Evolutionary conservation across 352 stramenopile genomes (phyloP).

Genomic region (Globisporangium nagaii): DNA sequence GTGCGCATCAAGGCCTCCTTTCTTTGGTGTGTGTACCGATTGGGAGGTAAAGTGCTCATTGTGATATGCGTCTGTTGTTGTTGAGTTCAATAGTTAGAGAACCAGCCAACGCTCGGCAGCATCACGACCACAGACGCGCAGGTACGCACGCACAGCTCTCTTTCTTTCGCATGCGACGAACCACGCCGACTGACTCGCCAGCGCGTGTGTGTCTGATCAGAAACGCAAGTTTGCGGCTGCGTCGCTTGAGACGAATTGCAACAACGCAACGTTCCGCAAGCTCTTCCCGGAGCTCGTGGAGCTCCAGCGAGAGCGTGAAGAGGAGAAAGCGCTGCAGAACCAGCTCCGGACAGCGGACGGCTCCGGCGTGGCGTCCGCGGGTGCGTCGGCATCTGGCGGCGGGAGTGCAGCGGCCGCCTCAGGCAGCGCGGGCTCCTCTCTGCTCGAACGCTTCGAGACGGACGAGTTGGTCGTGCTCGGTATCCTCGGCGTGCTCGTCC

Average conservation of each 20-base stretch:
- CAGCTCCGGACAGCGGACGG: constrained; percentile 14
- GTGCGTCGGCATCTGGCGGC: neutral
- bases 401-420: neutral
- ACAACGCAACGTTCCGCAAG: constrained; percentile 73
- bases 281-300: constrained; percentile 88
- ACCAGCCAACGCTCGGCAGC: constrained; percentile 83
- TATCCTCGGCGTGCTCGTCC: constrained; percentile 10
- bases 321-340: constrained; percentile 33
- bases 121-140: constrained; percentile 81
- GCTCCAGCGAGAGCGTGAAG: constrained; percentile 52
- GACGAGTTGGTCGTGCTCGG: constrained; percentile 13
- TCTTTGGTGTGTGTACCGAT: neutral
- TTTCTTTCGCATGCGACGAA: too few relatives aligned
- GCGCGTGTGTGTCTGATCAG: constrained; percentile 5
- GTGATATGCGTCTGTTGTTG: constrained; percentile 3
- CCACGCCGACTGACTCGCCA: neutral
- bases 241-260: constrained; percentile 82
- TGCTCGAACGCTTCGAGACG: constrained; percentile 12
- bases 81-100: constrained; percentile 43
- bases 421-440: neutral
- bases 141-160: constrained; percentile 19
- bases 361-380: neutral
- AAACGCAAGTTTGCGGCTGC: constrained; percentile 81
- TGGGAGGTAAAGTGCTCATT: neutral
- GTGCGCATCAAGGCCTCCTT: neutral